Evolutionary conservation across 2,329 filamentous ascomycete genomes (phyloP), one percentile per base, ranked within the genome.

Genomic region (Paecilomyces formosus): DNA sequence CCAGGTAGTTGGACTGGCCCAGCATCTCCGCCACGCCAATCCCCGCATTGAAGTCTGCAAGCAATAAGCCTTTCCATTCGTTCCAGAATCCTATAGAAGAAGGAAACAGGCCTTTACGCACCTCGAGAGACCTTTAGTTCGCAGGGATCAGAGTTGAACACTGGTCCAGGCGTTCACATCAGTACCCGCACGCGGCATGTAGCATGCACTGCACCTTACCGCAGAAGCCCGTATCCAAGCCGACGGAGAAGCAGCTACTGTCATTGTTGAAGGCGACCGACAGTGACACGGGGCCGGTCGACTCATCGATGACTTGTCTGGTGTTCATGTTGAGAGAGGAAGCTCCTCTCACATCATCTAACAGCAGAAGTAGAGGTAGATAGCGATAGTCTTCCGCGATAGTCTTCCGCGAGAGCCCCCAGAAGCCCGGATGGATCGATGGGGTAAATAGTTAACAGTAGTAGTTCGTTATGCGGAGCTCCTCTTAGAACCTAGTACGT

Each of bases 221-320:
- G 74, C 88, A 89, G 72, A 95, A 92, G 28, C 93, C 93, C 11
- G 87, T 87, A 69, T 96, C 89, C 8, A 96, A 80, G 8, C 91
- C 94, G 30, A 95, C 89, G 26, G 91, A 85, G 74, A 97, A 97
- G 69, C 88, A 92, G 66, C 85, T 92, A 64, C 85, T 85, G 72
- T 94, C 90, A 67, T 85, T 82, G 70, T 97, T 97, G 78, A 96
- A 96, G 8, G 89, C 85, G 53, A 88, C 85, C 13, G 90, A 95
- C 39, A 97, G 82, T 11, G 92, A 92, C 61, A 87, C 83, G 3
- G 89, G 88, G 57, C 87, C 85, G 51, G 82, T 82, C 18, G 89
- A 86, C 55, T 86, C 85, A 78, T 96, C 91, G 69, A 97, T 90
- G 58, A 89, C 85, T 56, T 88, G 89, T 60, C 93, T 84, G 51